Base-by-base conservation (phyloP, 495 filamentous ascomycete species). In the Neurospora sp. region DNA sequence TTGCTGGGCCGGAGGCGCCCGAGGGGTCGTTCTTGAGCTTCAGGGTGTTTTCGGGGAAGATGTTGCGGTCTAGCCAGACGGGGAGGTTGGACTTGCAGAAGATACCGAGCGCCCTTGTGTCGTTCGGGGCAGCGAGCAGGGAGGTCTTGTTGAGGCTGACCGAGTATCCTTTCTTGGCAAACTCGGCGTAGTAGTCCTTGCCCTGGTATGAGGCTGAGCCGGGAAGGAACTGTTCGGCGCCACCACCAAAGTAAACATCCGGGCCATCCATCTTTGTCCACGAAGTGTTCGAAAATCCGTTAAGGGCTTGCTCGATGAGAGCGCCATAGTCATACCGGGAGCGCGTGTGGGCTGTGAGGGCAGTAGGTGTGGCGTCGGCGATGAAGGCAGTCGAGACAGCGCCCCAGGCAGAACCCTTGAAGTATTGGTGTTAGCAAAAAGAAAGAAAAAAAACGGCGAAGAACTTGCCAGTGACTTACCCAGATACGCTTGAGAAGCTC, bases 331-430 rank as follows among this genome's bases (percentile, higher is more conserved):
- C 78, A 68, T 84, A 84, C 39, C 91, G 89, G 69, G 86, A 81
- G 35, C 89, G 83, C 39, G 90, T 90, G 79, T 93, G 91, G 48
- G 88, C 88, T 3, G 88, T 86, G 73, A 93, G 77, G 16, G 87
- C 91, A 59, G 87, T 91, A 22, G 91, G 91, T 0, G 91, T 93
- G 31, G 91, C 91, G 79, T 93, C 91, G 4, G 91, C 88, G 68
- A 93, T 85, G 79, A 88, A 89, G 14, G 91, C 90, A 37, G 91
- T 93, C 5, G 87, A 88, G 10, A 92, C 89, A 18, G 83, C 83
- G 22, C 83, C 83, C 83, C 83, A 85, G 20, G 82, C 82, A 37
- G 82, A 83, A 39, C 82, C 81, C 81, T 83, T 40, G 7, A 20
- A 31, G 48, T 12, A 27, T 7, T 9, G 12, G 10, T 0, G 37